Evolutionary conservation across 495 filamentous ascomycete genomes (phyloP), one percentile per base, ranked within the genome.

Genomic region (Hypomontagnella monticulosa): DNA sequence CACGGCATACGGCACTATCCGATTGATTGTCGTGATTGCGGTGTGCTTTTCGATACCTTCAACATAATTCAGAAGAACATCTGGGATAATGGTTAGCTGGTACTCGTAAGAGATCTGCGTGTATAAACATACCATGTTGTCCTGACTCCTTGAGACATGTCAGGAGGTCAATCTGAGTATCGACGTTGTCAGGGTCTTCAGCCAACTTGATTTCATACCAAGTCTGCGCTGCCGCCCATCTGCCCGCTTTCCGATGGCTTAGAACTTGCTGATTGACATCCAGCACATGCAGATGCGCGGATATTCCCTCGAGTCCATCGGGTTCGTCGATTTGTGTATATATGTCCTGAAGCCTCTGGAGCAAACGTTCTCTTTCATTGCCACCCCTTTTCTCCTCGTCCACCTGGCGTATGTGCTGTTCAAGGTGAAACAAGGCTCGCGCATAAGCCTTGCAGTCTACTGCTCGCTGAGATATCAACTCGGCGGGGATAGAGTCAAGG

Each of bases 241-340:
- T 84, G n/a, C 93, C 94, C 34, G 92, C 91, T 71, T 96, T 97
- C 34, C 89, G 86, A 73, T 98, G 93, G 65, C 93, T 93, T 50
- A 97, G 80, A 33, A 96, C 87, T 68, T 99, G 93, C 70, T 97
- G 93, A 43, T 97, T 91, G 52, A 97, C 85, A 58, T 93, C 88
- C 15, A 97, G 80, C 8, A 89, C 87, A 49, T 89, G 87, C 19
- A 97, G 75, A 71, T 95, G 88, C 4, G 90, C 87, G 8, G 94
- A 97, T 46, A 99, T 91, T 4, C 95, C 95, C 71, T 97, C 93
- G 40, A 99, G 89, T 0, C 96, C 93, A 75, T 99, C 95, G 1
- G 95, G 95, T 69, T 99, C 95, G 65, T 99, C 96, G 50, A 99
- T 97, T 63, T 96, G 88, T 1, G 91, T 93, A 75, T 98, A 99